These are phyloP conservation scores for Xylogone sp. DNA, from an alignment of 2,329 filamentous ascomycete species.

Conservation along the genomic window DNA sequence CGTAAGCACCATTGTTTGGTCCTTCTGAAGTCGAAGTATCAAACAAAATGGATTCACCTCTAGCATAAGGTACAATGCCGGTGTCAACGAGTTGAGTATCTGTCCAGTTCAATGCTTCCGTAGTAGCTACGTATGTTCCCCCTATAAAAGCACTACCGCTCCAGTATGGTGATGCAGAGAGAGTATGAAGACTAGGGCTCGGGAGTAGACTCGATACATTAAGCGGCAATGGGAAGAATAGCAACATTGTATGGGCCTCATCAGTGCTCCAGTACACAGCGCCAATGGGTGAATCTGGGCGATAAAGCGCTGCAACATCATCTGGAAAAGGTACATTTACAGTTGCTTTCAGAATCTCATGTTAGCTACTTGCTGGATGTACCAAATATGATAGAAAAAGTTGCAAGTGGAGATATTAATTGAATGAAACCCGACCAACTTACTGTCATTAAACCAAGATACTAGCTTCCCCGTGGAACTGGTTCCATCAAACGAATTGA, in stretches of 20 bases:
- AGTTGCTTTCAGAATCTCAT: neutral
- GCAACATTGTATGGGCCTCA: neutral
- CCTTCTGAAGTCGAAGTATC: neutral
- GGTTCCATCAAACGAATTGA: neutral
- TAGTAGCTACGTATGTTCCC: neutral
- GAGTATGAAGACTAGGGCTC: neutral
- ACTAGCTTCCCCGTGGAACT: neutral
- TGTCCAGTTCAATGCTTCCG: neutral
- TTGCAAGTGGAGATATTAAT: neutral
- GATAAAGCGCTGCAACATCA: neutral
- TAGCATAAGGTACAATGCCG: neutral
- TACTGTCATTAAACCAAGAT: neutral
- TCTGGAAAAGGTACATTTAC: neutral
- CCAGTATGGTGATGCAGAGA: neutral
- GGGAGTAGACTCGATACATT: neutral
- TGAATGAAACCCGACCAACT: neutral
- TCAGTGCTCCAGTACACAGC: neutral
- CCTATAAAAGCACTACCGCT: neutral
- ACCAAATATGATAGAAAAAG: neutral
- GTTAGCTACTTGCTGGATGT: neutral
- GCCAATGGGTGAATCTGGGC: slow-evolving; percentile 3
- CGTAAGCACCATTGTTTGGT: neutral
- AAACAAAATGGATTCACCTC: neutral
- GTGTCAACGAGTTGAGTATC: neutral
- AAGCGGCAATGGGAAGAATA: slow-evolving; percentile 2